Percentiles rank a stretch among this genome's conserved stretches.
phyloP scores from a whole-genome alignment of 495 filamentous ascomycete genomes.

The Talaromyces adpressus region DNA sequence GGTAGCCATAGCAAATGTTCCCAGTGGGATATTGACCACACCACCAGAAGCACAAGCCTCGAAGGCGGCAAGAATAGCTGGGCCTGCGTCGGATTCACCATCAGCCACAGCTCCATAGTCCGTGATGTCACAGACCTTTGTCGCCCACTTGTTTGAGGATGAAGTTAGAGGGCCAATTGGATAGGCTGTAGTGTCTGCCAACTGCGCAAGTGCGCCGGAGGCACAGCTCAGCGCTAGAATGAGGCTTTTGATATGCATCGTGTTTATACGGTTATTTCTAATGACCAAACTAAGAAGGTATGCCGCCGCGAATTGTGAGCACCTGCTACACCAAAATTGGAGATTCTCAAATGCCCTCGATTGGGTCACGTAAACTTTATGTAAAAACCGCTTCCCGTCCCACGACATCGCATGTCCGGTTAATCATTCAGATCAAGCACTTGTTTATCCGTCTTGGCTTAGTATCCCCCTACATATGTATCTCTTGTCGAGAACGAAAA shows the following conservation, averaged over 20 bases:
- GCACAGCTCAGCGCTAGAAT: background rate
- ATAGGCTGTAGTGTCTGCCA: slow-evolving; percentile 6
- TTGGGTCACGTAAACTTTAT: background rate
- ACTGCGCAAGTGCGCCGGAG: background rate
- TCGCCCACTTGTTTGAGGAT: slow-evolving; percentile 12
- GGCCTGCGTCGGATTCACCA: slow-evolving; percentile 21
- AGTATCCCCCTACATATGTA: background rate
- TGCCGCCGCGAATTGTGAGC: background rate
- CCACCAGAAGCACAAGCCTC: slow-evolving; percentile 26
- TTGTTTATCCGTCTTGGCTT: slow-evolving; percentile 5
- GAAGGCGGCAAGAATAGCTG: slow-evolving; percentile 19
- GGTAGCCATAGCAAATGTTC: slow-evolving; percentile 20
- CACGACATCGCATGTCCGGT: background rate
- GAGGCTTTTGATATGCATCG: slow-evolving; percentile 6
- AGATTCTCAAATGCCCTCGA: background rate
- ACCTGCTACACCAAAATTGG: background rate
- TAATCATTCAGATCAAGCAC: background rate
- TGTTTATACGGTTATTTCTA: background rate
- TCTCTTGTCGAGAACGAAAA: background rate
- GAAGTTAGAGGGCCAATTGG: slow-evolving; percentile 15
- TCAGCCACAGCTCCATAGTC: slow-evolving; percentile 19
- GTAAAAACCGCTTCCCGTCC: background rate
- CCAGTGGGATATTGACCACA: slow-evolving; percentile 20
- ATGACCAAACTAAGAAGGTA: background rate
- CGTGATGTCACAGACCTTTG: slow-evolving; percentile 18